Evolutionary conservation across 345 rosid genomes (phyloP), one percentile per base, ranked within the genome.

Genomic region (Salix suchowensis): DNA sequence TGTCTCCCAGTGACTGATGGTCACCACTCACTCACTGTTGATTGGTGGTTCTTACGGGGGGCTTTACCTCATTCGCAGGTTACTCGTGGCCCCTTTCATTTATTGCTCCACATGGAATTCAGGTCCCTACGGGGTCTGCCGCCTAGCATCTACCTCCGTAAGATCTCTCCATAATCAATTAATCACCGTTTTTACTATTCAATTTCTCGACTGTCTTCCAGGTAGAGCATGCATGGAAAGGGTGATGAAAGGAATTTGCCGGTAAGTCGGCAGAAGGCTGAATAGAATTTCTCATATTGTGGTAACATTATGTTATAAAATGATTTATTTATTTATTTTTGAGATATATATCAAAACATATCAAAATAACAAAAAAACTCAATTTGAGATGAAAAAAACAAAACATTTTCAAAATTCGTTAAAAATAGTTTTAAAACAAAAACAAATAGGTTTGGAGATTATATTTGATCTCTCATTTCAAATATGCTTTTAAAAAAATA

Each of bases 11-110:
- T 77, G 52, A 74, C 74, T 69, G 81, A 60, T 40, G 71, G 19
- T 61, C 55, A 14, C 76, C 6, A 26, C 39, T 72, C 40, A 61
- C 13, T 10, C 36, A 62, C 66, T 24, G 9, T 9, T 62, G 32
- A 62, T 2, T 28, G 60, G 58, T 18, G 32, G 44, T 36, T 74
- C n/a, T 14, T 6, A 24, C 42, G 55, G 46, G 21, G 72, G 36
- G 23, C 34, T 0, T 48, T 37, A 40, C 76, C 73, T 72, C 52
- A 4, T 55, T 71, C 69, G 64, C 70, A 72, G 75, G 80, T 76
- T 79, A 18, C 65, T 65, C 66, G 40, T 62, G 76, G 40, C 67
- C 68, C 68, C 54, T 36, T 71, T 74, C 81, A 76, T 80, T 83
- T 30, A 83, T 54, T 76, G 0, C 30, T 75, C 76, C 80, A 9